These are phyloP conservation scores for Diplodia scrobiculata DNA, from an alignment of 2,329 filamentous ascomycete genomes.

Conservation along the genomic window DNA sequence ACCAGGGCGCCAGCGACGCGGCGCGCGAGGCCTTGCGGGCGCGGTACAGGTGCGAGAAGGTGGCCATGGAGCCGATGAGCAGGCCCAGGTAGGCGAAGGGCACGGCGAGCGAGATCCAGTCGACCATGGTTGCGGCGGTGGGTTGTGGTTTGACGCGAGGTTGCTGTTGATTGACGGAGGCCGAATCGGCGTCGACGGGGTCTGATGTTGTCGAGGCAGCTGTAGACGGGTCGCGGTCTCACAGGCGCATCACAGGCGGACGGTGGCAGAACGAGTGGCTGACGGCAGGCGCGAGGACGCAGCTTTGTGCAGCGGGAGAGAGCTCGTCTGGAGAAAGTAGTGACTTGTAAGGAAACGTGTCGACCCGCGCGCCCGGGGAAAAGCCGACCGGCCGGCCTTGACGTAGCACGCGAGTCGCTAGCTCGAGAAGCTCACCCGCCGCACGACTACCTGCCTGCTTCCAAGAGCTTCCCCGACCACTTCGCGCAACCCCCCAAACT, in stretches of 20 bases:
- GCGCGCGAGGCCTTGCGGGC: constrained; percentile 82
- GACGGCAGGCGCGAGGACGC: constrained; percentile 9
- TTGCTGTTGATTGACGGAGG: not conserved
- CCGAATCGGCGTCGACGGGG: constrained; percentile 1
- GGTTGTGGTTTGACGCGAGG: not conserved
- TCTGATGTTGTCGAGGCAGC: not conserved
- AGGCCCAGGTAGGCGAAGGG: constrained; percentile 89
- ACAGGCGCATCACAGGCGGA: constrained; percentile 16
- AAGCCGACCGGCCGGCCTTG: constrained; percentile 6
- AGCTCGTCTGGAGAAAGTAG: constrained; percentile 1
- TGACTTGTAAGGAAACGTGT: constrained; percentile 23
- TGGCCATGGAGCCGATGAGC: constrained; percentile 82
- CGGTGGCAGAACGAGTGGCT: constrained; percentile 10
- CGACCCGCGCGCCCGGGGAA: constrained; percentile 8
- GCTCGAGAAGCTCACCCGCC: constrained; percentile 1
- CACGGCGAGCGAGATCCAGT: constrained; percentile 83
- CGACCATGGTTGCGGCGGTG: constrained; percentile 51
- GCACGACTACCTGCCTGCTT: not conserved
- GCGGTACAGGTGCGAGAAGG: constrained; percentile 90
- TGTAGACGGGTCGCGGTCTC: constrained; percentile 8
- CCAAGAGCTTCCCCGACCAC: not conserved
- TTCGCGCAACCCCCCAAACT: not conserved
- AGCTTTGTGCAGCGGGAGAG: constrained; percentile 11
- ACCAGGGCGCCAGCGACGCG: constrained; percentile 90
- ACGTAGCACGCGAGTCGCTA: constrained; percentile 26